Conservation (phyloP, 2,329 filamentous ascomycete genomes). For the Curvularia eragrostidis region DNA sequence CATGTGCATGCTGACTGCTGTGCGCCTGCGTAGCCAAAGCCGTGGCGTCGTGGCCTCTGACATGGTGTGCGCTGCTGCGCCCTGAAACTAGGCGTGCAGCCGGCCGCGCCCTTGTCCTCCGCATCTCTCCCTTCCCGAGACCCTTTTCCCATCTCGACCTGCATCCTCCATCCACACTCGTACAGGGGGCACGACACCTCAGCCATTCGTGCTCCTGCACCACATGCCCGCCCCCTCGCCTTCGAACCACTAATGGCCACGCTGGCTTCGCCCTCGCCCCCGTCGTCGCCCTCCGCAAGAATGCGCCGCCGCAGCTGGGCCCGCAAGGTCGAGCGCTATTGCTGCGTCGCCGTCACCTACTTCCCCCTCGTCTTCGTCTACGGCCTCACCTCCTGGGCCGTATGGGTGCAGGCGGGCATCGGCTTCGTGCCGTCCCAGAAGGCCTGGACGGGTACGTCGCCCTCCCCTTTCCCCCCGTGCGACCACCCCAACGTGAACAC, state of each 20-base stretch:
- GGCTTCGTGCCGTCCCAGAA: conserved; percentile 55
- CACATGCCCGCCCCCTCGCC: conserved; percentile 35
- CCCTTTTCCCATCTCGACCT: conserved; percentile 12
- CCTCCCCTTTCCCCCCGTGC: conserved; percentile 2
- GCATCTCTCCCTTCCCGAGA: conserved; percentile 15
- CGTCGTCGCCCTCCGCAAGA: conserved; percentile 47
- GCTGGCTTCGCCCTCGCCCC: conserved; percentile 49
- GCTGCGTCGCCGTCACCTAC: conserved; percentile 79
- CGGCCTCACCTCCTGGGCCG: conserved; percentile 87
- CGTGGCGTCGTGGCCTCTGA: conserved; percentile 17
- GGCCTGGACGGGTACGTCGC: conserved; percentile 45
- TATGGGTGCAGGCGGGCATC: conserved; percentile 83
- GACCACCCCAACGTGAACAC: neutral
- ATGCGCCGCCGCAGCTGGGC: conserved; percentile 61
- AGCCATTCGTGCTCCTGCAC: conserved; percentile 12
- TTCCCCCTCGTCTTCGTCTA: conserved; percentile 92
- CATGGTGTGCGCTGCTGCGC: conserved; percentile 25
- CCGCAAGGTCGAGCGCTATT: conserved; percentile 78
- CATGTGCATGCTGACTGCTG: neutral
- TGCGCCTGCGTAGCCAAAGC: neutral
- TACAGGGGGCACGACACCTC: neutral
- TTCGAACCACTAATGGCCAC: conserved; percentile 46
- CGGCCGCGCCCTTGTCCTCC: conserved; percentile 18
- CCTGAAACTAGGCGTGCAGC: conserved; percentile 37
- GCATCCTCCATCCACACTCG: neutral